Evolutionary conservation across 768 basidiomycete species (phyloP), one percentile per base, ranked within the genome.

Genomic region (Boletus subparvulus): DNA sequence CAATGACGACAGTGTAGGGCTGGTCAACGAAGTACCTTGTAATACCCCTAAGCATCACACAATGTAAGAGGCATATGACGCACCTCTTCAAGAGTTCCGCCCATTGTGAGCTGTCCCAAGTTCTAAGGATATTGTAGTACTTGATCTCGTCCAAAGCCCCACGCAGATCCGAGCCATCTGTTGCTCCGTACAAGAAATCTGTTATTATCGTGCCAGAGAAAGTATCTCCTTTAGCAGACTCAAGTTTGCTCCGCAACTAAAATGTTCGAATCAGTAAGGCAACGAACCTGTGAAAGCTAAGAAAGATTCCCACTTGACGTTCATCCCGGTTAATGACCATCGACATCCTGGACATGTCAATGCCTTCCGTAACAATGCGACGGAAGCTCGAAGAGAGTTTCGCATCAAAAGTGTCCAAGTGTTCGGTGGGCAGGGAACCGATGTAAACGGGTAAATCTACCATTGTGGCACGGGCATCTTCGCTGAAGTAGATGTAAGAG

Each of bases 321-420:
- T 92, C 89, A 63, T 97, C 93, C 49, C 94, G 79, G 61, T 86
- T 83, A 45, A 99, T 84, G 17, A 97, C 79, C 83, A 91, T 87
- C 16, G 74, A 71, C 88, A 99, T 97, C 11, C 96, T 78, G 32
- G 85, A 79, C 88, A 98, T 94, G 71, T 98, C 92, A 47, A 98
- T 78, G 4, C 90, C 94, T 51, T 88, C 83, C 17, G 79, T 65
- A 9, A 80, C 82, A 51, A 98, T 88, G 41, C 83, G 82, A 60
- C 78, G 69, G 39, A 99, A 77, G 63, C 88, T 90, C 1, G 74
- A 76, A 61, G 80, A 83, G 42, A 98, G 77, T 67, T 82, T 85
- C 30, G 74, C 76, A 56, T 85, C 81, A 65, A 98, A 90, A 3
- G 70, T 74, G n/a, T 88, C 80, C 30, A 99, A 78, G 61, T 88